Evolutionary conservation across 2,329 filamentous ascomycete species (phyloP), one percentile per base, ranked within the genome.

Genomic region (Xylariaceae sp.): DNA sequence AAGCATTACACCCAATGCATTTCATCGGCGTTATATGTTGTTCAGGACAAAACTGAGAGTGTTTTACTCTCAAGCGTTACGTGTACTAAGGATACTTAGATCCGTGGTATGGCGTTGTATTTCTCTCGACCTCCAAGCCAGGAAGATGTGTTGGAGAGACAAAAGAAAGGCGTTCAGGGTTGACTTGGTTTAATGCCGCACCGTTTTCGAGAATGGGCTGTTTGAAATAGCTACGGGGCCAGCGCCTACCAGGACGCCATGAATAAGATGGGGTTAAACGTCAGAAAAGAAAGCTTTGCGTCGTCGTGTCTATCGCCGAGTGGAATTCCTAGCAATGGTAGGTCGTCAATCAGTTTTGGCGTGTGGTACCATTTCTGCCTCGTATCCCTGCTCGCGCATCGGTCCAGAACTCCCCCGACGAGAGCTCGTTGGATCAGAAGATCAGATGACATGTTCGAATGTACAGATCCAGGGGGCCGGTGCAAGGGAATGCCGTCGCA

Each of bases 1-100:
- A 55, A 57, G 59, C 56, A 59, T 59, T 63, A 52, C 52, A 59
- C 52, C 56, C 54, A 59, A 63, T 63, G 59, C 61, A 63, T 63
- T 52, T 56, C 45, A 53, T 43, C 44, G 61, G 61, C 61, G 61
- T 63, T 63, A 57, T 45, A 40, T 55, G 52, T 61, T 40, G 54
- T 59, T 37, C 23, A 42, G 48, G 49, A 50, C 52, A 60, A 49
- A 50, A 50, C 55, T 50, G 42, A 43, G 40, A 51, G 47, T 50
- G 44, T 32, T 55, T 50, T 56, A 20, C 19, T 56, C 50, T 57
- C 40, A 43, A 42, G 29, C 26, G 18, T 32, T 10, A 54, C 40
- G 6, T 18, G 14, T 23, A 21, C 26, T 19, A 21, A 44, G 40
- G 43, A 46, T 54, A 48, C 50, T 53, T 52, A 20, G 48, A 50